Evolutionary conservation across 2,329 filamentous ascomycete genomes (phyloP), one percentile per base, ranked within the genome.

Genomic region (Aspergillus caelatus): DNA sequence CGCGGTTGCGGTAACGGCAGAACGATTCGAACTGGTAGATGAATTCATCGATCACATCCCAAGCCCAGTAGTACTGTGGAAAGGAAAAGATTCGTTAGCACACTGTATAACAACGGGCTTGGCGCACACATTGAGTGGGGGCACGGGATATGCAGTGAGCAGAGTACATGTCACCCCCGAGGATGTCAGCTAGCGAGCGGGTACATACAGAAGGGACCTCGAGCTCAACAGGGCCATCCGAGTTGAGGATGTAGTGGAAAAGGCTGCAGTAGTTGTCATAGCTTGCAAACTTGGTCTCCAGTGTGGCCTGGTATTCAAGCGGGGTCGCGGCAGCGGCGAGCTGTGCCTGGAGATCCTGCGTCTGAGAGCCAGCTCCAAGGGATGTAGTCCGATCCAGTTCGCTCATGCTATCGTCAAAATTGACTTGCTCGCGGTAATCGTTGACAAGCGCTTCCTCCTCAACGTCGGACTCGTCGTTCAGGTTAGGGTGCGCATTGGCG

Each of bases 21-120:
- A 99, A 99, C 64, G 94, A 96, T 86, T 99, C 97, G 86, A 99
- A 99, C 81, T 99, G 95, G 85, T 99, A 99, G 83, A 99, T 98
- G 85, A 99, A 99, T 82, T 99, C 95, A 81, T 99, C 95, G 82
- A 99, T 97, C 71, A 98, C 94, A 80, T 99, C 95, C 95, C 95
- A 99, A 48, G 95, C 95, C 95, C 95, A 99, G 85, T 94, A 97
- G 84, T 97, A 96, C 93, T 98, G 78, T 65, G 64, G 9, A 39
- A 52, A 43, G 56, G 30, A 21, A 58, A 30, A 16, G 14, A 41
- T 43, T 28, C 16, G 48, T 67, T 64, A 68, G 67, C 45, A 62
- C 30, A 46, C 21, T 60, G 45, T 43, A 54, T 41, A 26, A 62
- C 34, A 48, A 54, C 34, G 34, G 39, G 45, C 56, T 46, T 32